Percentiles rank a stretch among this genome's conserved stretches.
phyloP scores from a whole-genome alignment of 768 basidiomycete genomes.

The Chiua virens region DNA sequence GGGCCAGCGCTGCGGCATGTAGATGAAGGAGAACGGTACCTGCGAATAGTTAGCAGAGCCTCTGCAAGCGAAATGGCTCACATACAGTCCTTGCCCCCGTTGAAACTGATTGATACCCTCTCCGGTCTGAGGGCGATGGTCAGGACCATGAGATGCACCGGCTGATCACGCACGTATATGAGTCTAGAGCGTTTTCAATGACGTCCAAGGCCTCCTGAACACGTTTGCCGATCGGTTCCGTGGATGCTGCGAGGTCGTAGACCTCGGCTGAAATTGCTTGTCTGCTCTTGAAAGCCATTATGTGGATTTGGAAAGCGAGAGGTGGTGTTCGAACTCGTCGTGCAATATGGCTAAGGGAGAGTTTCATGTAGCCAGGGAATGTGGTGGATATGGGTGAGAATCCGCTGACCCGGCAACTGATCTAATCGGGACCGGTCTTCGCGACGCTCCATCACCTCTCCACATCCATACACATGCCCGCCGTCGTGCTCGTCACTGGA shows the following conservation, averaged over 20 bases:
- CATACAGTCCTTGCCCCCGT: slow-evolving; percentile 98
- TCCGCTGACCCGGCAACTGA: neutral
- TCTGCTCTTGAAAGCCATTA: slow-evolving; percentile 46
- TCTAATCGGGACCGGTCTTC: neutral
- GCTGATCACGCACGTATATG: slow-evolving; percentile 67
- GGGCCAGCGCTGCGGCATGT: slow-evolving; percentile 70
- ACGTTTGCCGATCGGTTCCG: slow-evolving; percentile 52
- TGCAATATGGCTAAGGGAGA: slow-evolving; percentile 2
- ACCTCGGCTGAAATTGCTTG: slow-evolving; percentile 55
- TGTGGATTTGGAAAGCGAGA: neutral
- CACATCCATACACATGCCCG: slow-evolving; percentile 20
- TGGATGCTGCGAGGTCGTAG: slow-evolving; percentile 57
- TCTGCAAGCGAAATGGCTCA: slow-evolving; percentile 5
- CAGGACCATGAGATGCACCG: slow-evolving; percentile 4
- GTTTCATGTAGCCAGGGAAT: slow-evolving; percentile 7
- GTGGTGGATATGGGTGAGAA: slow-evolving; percentile 17
- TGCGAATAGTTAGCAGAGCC: slow-evolving; percentile 31
- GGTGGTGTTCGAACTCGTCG: slow-evolving; percentile 4
- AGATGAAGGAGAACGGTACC: slow-evolving; percentile 96
- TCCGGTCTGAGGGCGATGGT: slow-evolving; percentile 49
- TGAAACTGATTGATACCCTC: slow-evolving; percentile 87
- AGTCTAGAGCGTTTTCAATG: slow-evolving; percentile 74
- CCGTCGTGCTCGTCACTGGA: slow-evolving; percentile 78
- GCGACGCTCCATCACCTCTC: neutral
- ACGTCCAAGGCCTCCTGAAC: slow-evolving; percentile 82